Percentiles rank a stretch among this genome's conserved stretches.
Evolutionary conservation across 164 flowering plant species (phyloP).

Genomic region (Platanus orientalis): DNA sequence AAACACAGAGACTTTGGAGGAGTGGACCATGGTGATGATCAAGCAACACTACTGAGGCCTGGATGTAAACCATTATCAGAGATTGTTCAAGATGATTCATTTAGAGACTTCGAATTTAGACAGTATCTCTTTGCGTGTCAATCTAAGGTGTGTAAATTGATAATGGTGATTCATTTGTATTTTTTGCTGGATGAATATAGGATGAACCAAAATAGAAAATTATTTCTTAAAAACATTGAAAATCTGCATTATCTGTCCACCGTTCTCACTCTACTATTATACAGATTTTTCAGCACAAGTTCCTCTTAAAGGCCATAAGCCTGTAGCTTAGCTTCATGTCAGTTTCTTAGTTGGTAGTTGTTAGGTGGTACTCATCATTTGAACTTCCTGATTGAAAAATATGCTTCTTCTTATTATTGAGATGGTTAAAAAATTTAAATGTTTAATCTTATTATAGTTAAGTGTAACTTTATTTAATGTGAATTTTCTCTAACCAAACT

Average conservation of each 20-base stretch:
- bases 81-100: slow-evolving; percentile 92
- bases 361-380: background rate
- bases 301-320: background rate
- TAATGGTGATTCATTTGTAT: background rate
- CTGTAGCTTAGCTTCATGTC: background rate
- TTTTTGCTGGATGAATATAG: background rate
- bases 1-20: slow-evolving; percentile 88
- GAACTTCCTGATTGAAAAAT: background rate
- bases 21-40: slow-evolving; percentile 77
- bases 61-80: slow-evolving; percentile 67
- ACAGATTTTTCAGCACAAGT: background rate
- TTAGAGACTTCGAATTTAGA: slow-evolving; percentile 94
- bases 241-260: background rate
- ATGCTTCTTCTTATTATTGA: too few relatives aligned
- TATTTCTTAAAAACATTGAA: background rate
- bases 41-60: slow-evolving; percentile 75
- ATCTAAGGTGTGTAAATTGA: slow-evolving; percentile 57
- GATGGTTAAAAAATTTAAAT: too few relatives aligned
- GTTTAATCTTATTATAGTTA: too few relatives aligned
- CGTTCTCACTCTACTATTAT: background rate
- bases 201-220: background rate
- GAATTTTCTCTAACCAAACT: too few relatives aligned
- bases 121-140: slow-evolving; percentile 97
- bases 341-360: background rate
- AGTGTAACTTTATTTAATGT: too few relatives aligned